A percentile compares a stretch with the other conserved stretches of the same genome.
These are phyloP conservation scores for Podila horticola DNA, from an alignment of 192 early-diverging fungal species.

Conservation along the genomic window DNA sequence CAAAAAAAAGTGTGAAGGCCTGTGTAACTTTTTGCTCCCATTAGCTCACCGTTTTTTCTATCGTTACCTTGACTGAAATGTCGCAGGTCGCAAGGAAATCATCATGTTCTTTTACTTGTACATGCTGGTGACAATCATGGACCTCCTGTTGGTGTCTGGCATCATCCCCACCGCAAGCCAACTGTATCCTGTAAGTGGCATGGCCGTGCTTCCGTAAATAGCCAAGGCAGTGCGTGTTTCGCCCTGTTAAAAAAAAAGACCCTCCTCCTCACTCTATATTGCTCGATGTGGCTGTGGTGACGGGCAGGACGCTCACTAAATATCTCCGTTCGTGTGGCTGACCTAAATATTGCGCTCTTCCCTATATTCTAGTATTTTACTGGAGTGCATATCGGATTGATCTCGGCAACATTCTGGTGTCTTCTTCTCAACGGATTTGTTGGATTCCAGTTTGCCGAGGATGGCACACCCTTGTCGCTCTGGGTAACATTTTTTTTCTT, in stretches of 20 bases:
- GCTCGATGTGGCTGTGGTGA: background rate
- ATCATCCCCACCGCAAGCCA: constrained; percentile 76
- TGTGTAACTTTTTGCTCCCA: background rate
- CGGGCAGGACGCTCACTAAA: background rate
- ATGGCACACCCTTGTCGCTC: constrained; percentile 85
- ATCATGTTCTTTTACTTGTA: constrained; percentile 93
- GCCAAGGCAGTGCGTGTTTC: background rate
- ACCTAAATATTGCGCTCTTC: background rate
- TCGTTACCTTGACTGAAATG: background rate
- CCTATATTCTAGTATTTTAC: constrained; percentile 69
- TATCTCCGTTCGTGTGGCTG: constrained; percentile 1
- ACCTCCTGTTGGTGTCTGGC: constrained; percentile 79
- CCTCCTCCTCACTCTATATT: too few species aligned
- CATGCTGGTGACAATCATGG: constrained; percentile 75
- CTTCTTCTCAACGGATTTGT: constrained; percentile 89
- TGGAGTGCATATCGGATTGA: constrained; percentile 74
- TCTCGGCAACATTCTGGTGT: constrained; percentile 84
- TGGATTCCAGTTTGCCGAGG: constrained; percentile 90
- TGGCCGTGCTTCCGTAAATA: background rate
- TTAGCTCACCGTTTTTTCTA: background rate
- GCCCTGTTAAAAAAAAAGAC: background rate
- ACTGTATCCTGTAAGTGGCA: constrained; percentile 68
- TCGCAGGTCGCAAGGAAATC: constrained; percentile 86
- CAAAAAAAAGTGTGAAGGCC: background rate
- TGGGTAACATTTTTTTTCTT: constrained; percentile 69